Conservation (phyloP, 192 early-diverging fungal species). For the Lobulomyces angularis region DNA sequence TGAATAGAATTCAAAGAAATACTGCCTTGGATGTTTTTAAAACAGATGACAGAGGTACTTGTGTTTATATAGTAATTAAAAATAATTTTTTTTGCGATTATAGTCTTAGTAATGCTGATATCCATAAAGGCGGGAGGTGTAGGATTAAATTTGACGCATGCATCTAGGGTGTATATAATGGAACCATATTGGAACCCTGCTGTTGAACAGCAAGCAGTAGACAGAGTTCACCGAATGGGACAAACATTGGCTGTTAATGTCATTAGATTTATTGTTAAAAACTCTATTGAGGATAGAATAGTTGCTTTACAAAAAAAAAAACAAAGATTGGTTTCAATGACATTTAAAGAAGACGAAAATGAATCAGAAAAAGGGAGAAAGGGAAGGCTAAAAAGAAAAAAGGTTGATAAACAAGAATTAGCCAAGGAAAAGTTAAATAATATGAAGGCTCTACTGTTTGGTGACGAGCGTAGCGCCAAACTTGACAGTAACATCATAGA, state of each 20-base stretch:
- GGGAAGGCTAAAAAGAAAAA: not conserved
- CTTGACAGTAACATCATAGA: no score
- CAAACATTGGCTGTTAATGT: constrained; percentile 33
- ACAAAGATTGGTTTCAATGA: constrained; percentile 23
- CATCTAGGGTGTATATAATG: constrained; percentile 36
- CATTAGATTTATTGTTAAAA: constrained; percentile 36
- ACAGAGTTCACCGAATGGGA: constrained; percentile 46
- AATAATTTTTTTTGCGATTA: no score
- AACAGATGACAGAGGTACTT: no score
- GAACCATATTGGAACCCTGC: constrained; percentile 55
- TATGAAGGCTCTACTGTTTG: no score
- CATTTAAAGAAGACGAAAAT: constrained; percentile 18
- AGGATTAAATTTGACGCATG: constrained; percentile 41
- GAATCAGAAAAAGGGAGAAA: not conserved
- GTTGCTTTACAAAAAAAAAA: constrained; percentile 33
- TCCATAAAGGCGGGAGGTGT: constrained; percentile 52
- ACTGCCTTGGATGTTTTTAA: constrained; percentile 46
- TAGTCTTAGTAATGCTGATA: constrained; percentile 32
- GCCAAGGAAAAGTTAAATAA: no score
- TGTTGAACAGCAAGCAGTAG: constrained; percentile 46
- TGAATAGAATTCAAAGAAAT: constrained; percentile 39
- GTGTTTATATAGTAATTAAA: not conserved
- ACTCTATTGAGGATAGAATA: constrained; percentile 41
- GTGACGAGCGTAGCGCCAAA: no score
- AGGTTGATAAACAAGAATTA: not conserved